Conservation (phyloP, 805 yeast species). For the Debaryomyces prosopidis region DNA sequence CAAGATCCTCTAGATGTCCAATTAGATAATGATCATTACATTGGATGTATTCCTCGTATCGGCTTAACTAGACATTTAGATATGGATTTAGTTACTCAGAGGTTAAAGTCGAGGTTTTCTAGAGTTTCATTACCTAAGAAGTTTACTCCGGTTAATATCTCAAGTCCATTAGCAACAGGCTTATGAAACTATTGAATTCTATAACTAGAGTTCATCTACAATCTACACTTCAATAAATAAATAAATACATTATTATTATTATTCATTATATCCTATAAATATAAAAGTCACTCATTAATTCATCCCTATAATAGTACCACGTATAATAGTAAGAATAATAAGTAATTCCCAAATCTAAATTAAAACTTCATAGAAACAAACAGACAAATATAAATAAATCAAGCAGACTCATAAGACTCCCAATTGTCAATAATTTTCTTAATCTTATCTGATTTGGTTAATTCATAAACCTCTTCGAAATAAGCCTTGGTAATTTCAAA, state of each 20-base stretch:
- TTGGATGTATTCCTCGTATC: conserved; percentile 91
- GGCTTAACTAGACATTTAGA: conserved; percentile 91
- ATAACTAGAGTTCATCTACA: background rate
- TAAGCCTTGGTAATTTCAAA: conserved; percentile 94
- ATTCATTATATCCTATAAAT: background rate
- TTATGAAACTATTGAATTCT: conserved; percentile 6
- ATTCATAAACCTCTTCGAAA: conserved; percentile 91
- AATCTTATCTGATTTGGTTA: conserved; percentile 90
- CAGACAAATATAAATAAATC: conserved; percentile 4
- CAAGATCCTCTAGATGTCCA: conserved; percentile 97
- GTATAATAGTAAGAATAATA: background rate
- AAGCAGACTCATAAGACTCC: conserved; percentile 74
- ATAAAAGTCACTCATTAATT: background rate
- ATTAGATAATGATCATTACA: conserved; percentile 92
- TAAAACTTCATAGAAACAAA: background rate
- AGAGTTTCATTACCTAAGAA: conserved; percentile 90
- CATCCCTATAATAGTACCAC: background rate
- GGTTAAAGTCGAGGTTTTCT: conserved; percentile 74
- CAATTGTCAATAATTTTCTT: conserved; percentile 90
- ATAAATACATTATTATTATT: background rate
- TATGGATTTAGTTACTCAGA: conserved; percentile 81
- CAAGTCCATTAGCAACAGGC: conserved; percentile 56
- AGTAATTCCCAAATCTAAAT: no score
- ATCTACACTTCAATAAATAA: background rate
- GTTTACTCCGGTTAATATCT: conserved; percentile 84